A percentile compares a stretch with the other conserved stretches of the same genome.
Evolutionary conservation across 2,329 filamentous ascomycete species (phyloP).

Genomic region (Dactylellina cionopaga): DNA sequence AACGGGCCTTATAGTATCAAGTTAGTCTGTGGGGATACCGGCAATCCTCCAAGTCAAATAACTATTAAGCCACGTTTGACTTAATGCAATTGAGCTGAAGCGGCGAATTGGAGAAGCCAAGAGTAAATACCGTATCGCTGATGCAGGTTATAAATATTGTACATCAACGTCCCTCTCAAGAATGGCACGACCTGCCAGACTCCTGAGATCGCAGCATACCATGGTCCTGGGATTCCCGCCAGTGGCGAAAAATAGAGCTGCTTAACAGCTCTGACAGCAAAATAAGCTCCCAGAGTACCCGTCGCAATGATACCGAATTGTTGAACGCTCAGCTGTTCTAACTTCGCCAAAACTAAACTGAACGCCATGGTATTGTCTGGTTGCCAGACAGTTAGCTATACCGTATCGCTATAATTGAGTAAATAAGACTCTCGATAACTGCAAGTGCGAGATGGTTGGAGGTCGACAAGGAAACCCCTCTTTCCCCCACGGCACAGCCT

Average conservation of each 20-base stretch:
- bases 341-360: no score
- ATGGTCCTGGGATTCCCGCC: constrained; percentile 3
- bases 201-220: constrained; percentile 2
- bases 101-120: no score
- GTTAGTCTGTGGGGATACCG: not conserved
- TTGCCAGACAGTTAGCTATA: no score
- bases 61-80: no score
- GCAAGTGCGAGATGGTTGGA: no score
- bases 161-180: not conserved
- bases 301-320: not conserved
- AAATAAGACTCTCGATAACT: no score
- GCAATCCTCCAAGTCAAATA: not conserved
- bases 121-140: constrained; percentile 5
- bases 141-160: not conserved
- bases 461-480: no score
- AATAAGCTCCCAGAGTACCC: not conserved
- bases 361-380: no score
- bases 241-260: constrained; percentile 22
- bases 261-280: not conserved
- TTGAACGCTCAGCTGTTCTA: not conserved
- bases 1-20: not conserved
- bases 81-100: no score
- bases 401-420: no score
- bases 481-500: no score
- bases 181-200: not conserved